These are phyloP conservation scores for Pyrenochaeta sp. DNA, from an alignment of 2,329 filamentous ascomycete species.

Conservation along the genomic window DNA sequence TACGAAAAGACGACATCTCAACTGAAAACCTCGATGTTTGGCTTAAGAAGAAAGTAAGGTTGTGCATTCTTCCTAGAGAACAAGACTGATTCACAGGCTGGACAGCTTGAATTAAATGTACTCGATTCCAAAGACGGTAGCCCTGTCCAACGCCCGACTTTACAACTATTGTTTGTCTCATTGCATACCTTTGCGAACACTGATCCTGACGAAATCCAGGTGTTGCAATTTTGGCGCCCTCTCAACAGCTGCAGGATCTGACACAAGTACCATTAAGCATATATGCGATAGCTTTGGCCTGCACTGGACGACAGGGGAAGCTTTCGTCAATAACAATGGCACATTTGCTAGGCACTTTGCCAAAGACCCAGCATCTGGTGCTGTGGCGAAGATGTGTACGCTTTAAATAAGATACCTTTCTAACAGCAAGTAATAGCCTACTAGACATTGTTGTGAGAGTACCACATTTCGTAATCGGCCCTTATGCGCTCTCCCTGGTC, in stretches of 20 bases:
- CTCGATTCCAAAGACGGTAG: too few relatives aligned
- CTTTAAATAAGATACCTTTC: background rate
- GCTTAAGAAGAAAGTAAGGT: background rate
- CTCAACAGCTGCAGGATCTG: background rate
- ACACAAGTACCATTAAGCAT: background rate
- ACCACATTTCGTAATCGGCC: constrained; percentile 11
- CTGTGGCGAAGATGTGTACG: constrained; percentile 4
- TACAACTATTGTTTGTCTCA: background rate
- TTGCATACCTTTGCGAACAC: background rate
- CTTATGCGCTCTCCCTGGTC: constrained; percentile 16
- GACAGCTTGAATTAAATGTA: background rate
- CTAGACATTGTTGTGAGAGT: constrained; percentile 16
- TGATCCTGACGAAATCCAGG: background rate
- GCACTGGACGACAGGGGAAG: constrained; percentile 13
- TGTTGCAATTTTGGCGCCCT: constrained; percentile 1
- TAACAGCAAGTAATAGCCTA: background rate
- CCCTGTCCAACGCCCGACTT: background rate
- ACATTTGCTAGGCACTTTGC: constrained; percentile 9
- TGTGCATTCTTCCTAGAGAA: background rate
- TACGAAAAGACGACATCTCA: background rate
- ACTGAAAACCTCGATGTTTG: background rate
- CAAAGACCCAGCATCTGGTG: background rate
- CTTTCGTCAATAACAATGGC: constrained; percentile 18
- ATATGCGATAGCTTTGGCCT: constrained; percentile 13
- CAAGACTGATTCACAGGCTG: background rate